Base-by-base conservation (phyloP, 129 eudicot genomes). In the Escallonia herrerae region DNA sequence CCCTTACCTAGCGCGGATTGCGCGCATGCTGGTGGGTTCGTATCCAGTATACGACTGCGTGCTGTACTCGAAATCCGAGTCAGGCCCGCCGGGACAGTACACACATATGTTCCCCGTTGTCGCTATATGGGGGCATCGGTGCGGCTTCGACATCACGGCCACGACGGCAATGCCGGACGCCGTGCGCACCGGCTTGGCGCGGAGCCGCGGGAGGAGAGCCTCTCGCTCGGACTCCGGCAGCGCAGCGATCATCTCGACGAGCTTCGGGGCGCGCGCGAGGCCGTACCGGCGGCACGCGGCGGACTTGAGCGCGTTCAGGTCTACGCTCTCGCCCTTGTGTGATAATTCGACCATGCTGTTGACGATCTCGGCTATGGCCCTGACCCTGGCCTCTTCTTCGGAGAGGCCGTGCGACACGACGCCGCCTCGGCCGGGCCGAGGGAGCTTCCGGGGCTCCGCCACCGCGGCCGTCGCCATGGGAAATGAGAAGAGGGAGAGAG, bases 161-260 rank as follows among this genome's bases (percentile, higher is more conserved):
- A 91, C 97, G n/a, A 91, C 97, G 0, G 97, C 97, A 33, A 91
- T 91, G 2, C 97, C 97, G 0, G 96, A 87, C 2, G 97, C 97
- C 4, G 97, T 91, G 8, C 97, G 78, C 13, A 91, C 97, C 40
- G 97, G 97, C 52, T 91, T 91, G 0, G 97, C 97, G 49, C 83
- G 62, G 54, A 91, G 95, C 59, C 87, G 87, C 3, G 96, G 97
- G 42, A 91, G 78, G 0, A 91, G 83, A 44, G 80, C 71, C 15
- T 87, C 95, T 6, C 93, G 91, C 67, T 91, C 97, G 1, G 85
- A 55, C 13, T 91, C 97, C 8, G 97, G 97, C 12, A 91, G 64
- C 1, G 97, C 97, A 0, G 97, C 96, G 15, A 91, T 91, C 97
- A 91, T 91, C 65, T 91, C 97, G 2, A 91, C 97, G 39, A 91